Evolutionary conservation across 345 rosid genomes (phyloP).

Genomic region (Hibiscus tridactylites): DNA sequence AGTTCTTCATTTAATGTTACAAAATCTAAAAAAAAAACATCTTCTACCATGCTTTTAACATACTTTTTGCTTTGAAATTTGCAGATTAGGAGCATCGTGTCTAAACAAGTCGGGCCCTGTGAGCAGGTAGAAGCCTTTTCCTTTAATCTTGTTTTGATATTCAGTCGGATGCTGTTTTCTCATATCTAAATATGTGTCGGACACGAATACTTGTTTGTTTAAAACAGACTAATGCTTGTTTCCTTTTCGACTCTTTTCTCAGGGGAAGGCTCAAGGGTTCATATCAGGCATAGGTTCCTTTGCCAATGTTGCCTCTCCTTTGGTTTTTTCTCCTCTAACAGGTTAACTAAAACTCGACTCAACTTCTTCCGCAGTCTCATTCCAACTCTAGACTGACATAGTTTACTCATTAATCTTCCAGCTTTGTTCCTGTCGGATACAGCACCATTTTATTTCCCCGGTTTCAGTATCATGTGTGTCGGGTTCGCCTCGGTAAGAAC

Average conservation of each 20-base stretch:
- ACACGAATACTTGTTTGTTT: too few relatives aligned
- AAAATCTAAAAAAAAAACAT: background rate
- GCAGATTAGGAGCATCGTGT: slow-evolving; percentile 86
- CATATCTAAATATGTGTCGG: too few relatives aligned
- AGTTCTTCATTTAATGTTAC: slow-evolving; percentile 22
- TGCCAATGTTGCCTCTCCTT: slow-evolving; percentile 66
- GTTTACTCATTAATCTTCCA: slow-evolving; percentile 20
- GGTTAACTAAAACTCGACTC: slow-evolving; percentile 28
- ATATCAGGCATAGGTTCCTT: slow-evolving; percentile 76
- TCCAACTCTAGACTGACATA: slow-evolving; percentile 5
- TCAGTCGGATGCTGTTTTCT: too few relatives aligned
- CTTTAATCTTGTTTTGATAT: too few relatives aligned
- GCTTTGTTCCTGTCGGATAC: slow-evolving; percentile 75
- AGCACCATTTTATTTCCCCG: slow-evolving; percentile 81
- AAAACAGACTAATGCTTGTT: background rate
- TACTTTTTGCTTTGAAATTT: background rate
- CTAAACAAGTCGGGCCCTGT: slow-evolving; percentile 70
- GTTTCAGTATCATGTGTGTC: slow-evolving; percentile 79
- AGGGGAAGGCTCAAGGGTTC: slow-evolving; percentile 95
- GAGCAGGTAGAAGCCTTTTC: slow-evolving; percentile 47
- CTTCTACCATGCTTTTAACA: background rate
- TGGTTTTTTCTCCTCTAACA: slow-evolving; percentile 76
- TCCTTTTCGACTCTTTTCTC: slow-evolving; percentile 10
- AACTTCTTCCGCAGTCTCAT: background rate
- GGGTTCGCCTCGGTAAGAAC: slow-evolving; percentile 59